These are phyloP conservation scores for Boletus subcaerulescens DNA, from an alignment of 768 basidiomycete genomes.

Conservation along the genomic window DNA sequence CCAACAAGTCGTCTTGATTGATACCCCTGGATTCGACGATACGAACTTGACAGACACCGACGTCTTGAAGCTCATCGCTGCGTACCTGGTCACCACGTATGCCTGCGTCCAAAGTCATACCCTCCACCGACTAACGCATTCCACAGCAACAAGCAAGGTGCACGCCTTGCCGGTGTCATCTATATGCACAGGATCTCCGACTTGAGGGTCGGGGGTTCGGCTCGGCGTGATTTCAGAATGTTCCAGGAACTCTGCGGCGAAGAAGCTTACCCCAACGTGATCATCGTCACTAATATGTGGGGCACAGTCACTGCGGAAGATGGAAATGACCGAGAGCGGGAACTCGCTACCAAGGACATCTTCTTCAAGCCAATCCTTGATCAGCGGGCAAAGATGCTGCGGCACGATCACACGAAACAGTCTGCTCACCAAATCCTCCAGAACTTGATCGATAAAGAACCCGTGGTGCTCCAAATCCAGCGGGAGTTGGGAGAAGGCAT, in stretches of 20 bases:
- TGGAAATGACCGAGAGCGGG: constrained; percentile 41
- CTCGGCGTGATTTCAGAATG: constrained; percentile 47
- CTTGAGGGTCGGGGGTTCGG: constrained; percentile 46
- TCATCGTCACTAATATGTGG: constrained; percentile 57
- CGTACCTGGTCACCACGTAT: constrained; percentile 32
- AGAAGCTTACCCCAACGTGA: constrained; percentile 46
- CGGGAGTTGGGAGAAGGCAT: constrained; percentile 47
- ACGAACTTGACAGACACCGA: constrained; percentile 48
- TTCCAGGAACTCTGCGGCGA: constrained; percentile 55
- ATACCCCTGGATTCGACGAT: constrained; percentile 65
- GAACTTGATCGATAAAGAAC: constrained; percentile 38
- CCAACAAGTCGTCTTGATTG: constrained; percentile 46
- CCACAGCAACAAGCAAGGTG: constrained; percentile 33
- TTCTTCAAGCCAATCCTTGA: constrained; percentile 53
- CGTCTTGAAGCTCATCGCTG: constrained; percentile 50
- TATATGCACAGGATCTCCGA: constrained; percentile 55
- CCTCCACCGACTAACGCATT: constrained; percentile 8
- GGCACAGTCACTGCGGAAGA: constrained; percentile 35
- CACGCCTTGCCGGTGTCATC: constrained; percentile 45
- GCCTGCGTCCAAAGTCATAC: background rate
- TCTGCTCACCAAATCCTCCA: constrained; percentile 48
- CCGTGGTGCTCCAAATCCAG: constrained; percentile 51
- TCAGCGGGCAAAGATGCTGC: constrained; percentile 41
- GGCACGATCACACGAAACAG: constrained; percentile 40
- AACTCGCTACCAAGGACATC: constrained; percentile 37